These are phyloP conservation scores for Colletotrichum musae DNA, from an alignment of 2,329 filamentous ascomycete species.

Conservation along the genomic window DNA sequence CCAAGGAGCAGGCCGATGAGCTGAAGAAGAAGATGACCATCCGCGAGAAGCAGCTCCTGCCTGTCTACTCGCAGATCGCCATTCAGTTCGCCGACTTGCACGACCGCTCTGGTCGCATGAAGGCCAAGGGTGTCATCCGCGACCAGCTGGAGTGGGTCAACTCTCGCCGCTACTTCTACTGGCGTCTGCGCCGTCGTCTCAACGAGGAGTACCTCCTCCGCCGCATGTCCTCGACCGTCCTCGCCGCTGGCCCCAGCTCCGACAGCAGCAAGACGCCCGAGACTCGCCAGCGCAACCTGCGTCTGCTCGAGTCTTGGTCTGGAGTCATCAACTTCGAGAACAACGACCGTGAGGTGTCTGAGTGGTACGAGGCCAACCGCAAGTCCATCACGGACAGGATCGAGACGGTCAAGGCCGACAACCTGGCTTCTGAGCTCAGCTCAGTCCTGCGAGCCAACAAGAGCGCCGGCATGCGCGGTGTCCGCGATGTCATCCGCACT, in stretches of 20 bases:
- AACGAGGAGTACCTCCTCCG: slow-evolving; percentile 98
- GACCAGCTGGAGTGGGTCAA: slow-evolving; percentile 88
- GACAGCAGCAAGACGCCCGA: slow-evolving; percentile 62
- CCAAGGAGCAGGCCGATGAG: slow-evolving; percentile 80
- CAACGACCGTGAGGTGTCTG: slow-evolving; percentile 86
- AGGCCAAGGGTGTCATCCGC: slow-evolving; percentile 96
- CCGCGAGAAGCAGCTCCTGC: slow-evolving; percentile 90
- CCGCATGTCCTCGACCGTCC: slow-evolving; percentile 74
- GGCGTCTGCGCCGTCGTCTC: slow-evolving; percentile 95
- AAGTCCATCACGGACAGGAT: slow-evolving; percentile 87
- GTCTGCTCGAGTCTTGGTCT: slow-evolving; percentile 87
- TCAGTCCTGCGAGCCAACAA: slow-evolving; percentile 61
- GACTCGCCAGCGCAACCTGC: slow-evolving; percentile 77
- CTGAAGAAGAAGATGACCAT: slow-evolving; percentile 88
- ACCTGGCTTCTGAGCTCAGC: slow-evolving; percentile 65
- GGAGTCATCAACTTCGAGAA: slow-evolving; percentile 81
- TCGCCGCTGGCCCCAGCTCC: slow-evolving; percentile 53
- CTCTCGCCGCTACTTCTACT: slow-evolving; percentile 98
- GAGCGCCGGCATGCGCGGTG: slow-evolving; percentile 85
- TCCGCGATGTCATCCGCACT: slow-evolving; percentile 87
- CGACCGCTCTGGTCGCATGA: slow-evolving; percentile 96
- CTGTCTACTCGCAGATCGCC: slow-evolving; percentile 95
- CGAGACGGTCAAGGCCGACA: slow-evolving; percentile 84
- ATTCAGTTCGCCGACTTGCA: slow-evolving; percentile 97
- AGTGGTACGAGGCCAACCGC: slow-evolving; percentile 97